phyloP scores from a whole-genome alignment of 192 early-diverging fungal genomes.

The Martensiomyces pterosporus region DNA sequence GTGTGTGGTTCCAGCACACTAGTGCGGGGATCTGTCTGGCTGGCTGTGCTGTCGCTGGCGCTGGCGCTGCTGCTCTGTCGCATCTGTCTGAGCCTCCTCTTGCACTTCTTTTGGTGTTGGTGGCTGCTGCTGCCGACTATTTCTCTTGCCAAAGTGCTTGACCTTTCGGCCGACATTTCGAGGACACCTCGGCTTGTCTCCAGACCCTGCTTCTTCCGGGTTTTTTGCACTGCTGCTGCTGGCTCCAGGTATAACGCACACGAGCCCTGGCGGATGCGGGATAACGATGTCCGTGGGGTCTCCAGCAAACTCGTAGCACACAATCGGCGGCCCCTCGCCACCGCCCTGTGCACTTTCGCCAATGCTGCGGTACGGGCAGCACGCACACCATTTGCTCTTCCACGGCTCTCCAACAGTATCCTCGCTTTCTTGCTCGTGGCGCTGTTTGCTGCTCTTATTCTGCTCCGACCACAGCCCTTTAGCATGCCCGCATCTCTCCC shows the following conservation, averaged over 20 bases:
- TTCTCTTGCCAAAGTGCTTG: not conserved
- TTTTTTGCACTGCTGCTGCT: constrained; percentile 1
- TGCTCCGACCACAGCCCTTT: too few species aligned
- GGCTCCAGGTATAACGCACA: constrained; percentile 15
- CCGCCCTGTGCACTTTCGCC: constrained; percentile 1
- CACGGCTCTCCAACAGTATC: constrained; percentile 19
- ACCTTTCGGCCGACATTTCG: not conserved
- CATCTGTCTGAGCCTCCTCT: too few species aligned
- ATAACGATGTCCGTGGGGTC: constrained; percentile 44
- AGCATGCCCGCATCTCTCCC: constrained; percentile 17
- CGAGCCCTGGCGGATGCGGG: constrained; percentile 40
- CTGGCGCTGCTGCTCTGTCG: too few species aligned
- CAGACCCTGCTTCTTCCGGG: not conserved
- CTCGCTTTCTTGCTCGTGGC: too few species aligned
- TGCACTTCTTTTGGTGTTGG: too few species aligned
- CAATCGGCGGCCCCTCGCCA: constrained; percentile 4
- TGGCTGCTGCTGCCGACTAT: too few species aligned
- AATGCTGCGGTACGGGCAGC: constrained; percentile 34
- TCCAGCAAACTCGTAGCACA: constrained; percentile 39
- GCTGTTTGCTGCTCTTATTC: too few species aligned
- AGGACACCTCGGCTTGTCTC: not conserved
- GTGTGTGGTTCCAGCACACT: too few species aligned
- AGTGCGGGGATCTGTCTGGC: too few species aligned
- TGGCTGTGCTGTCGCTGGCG: too few species aligned
- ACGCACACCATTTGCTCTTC: constrained; percentile 45